Evolutionary conservation across 192 early-diverging fungal species (phyloP).

Genomic region (Dimargaris xerosporica): DNA sequence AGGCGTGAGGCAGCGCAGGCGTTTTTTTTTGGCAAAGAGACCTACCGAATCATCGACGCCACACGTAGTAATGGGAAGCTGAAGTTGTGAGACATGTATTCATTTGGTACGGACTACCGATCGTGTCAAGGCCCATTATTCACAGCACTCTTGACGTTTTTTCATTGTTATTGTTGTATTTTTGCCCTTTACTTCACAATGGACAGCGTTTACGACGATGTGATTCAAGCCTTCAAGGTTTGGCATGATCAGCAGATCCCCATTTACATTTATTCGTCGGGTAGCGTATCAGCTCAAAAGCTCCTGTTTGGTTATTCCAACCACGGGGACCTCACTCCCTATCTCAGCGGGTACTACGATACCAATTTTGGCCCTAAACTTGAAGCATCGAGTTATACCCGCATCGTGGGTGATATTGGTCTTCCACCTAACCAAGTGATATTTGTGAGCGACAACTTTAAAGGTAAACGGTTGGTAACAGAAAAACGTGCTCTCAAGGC

Average conservation of each 20-base stretch:
- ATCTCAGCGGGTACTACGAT: constrained; percentile 81
- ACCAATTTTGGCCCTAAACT: constrained; percentile 77
- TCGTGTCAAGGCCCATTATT: no score
- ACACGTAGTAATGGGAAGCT: no score
- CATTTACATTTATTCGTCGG: constrained; percentile 94
- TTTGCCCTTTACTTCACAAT: not conserved
- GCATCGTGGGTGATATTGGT: constrained; percentile 58
- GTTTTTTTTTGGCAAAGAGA: no score
- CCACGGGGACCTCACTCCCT: constrained; percentile 57
- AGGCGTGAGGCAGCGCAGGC: no score
- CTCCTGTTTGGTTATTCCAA: constrained; percentile 72
- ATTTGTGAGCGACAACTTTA: constrained; percentile 86
- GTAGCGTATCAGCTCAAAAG: constrained; percentile 87
- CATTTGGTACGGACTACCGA: no score
- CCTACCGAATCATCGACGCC: no score
- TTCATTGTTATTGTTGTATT: constrained; percentile 6
- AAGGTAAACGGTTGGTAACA: constrained; percentile 26
- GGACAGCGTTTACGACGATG: constrained; percentile 71
- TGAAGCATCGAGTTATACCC: constrained; percentile 45
- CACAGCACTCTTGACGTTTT: not conserved
- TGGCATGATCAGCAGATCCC: constrained; percentile 46
- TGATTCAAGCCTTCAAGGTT: constrained; percentile 51
- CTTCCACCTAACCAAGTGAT: constrained; percentile 34
- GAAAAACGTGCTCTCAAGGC: not conserved
- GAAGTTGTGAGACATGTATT: no score